These are phyloP conservation scores for Eucalyptus virginea DNA, from an alignment of 345 rosid species.

Conservation along the genomic window DNA sequence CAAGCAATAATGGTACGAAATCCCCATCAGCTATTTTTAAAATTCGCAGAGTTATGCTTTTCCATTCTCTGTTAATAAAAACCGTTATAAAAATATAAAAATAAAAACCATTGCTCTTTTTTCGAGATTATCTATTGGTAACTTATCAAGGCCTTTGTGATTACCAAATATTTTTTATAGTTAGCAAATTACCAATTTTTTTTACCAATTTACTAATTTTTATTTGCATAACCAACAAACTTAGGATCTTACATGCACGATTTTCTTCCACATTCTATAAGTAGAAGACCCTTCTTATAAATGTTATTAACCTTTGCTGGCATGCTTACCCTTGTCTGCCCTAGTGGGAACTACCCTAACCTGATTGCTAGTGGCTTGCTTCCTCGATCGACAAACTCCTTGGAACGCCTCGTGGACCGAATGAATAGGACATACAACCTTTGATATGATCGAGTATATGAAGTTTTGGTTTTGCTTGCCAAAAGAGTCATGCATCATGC, in stretches of 20 bases:
- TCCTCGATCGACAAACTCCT: not conserved
- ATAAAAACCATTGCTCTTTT: not conserved
- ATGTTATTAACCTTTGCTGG: not conserved
- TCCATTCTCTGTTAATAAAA: not conserved
- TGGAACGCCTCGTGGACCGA: not conserved
- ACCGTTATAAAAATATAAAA: not conserved
- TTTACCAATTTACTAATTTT: not conserved
- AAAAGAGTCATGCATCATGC: not conserved
- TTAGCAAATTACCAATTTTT: not conserved
- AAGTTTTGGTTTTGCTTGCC: not conserved
- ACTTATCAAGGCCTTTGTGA: not conserved
- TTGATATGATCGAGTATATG: not conserved
- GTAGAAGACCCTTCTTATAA: not conserved
- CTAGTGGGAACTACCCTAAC: not conserved
- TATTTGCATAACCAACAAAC: not conserved
- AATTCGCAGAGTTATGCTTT: not conserved
- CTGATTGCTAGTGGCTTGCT: not conserved
- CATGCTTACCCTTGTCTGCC: not conserved
- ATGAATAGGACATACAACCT: not conserved
- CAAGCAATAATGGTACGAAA: not conserved
- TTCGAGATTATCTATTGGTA: not conserved
- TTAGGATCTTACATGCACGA: not conserved
- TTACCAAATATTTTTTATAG: not conserved
- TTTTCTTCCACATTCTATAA: not conserved
- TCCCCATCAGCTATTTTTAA: not conserved